These are phyloP conservation scores for Flaveria bidentis DNA, from an alignment of 129 eudicot genomes.

Conservation along the genomic window DNA sequence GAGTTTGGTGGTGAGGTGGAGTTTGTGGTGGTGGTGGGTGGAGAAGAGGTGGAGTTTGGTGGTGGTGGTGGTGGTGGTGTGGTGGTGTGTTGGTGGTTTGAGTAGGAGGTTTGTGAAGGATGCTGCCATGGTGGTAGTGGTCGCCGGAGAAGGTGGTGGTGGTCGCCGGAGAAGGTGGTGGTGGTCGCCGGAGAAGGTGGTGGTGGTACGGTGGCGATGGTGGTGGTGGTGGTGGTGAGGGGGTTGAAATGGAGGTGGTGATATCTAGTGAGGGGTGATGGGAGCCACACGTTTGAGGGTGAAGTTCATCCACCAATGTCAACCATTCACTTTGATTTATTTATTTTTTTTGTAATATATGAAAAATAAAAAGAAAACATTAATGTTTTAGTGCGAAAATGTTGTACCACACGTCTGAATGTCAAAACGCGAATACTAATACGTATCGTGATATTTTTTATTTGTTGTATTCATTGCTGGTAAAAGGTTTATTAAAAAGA, in stretches of 20 bases:
- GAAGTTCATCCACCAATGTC: conserved; percentile 37
- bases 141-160: conserved; percentile 14
- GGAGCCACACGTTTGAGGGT: conserved; percentile 36
- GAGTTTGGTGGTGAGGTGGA: conserved; percentile 8
- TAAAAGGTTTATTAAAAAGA: no score
- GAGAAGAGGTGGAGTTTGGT: conserved; percentile 23
- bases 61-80: conserved; percentile 31
- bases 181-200: conserved; percentile 5
- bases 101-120: conserved; percentile 60
- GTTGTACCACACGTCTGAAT: no score
- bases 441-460: no score
- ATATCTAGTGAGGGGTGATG: conserved; percentile 20
- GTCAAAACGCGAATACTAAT: no score
- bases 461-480: no score
- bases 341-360: not conserved
- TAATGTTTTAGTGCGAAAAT: no score
- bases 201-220: conserved; percentile 9
- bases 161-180: conserved; percentile 1
- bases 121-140: conserved; percentile 57
- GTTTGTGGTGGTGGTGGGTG: conserved; percentile 9
- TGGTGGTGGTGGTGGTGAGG: conserved; percentile 22
- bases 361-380: no score
- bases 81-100: conserved; percentile 45
- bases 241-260: conserved; percentile 16
- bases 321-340: conserved; percentile 36